Conservation (phyloP, 2,329 filamentous ascomycete genomes). For the Elsinoe fawcettii region DNA sequence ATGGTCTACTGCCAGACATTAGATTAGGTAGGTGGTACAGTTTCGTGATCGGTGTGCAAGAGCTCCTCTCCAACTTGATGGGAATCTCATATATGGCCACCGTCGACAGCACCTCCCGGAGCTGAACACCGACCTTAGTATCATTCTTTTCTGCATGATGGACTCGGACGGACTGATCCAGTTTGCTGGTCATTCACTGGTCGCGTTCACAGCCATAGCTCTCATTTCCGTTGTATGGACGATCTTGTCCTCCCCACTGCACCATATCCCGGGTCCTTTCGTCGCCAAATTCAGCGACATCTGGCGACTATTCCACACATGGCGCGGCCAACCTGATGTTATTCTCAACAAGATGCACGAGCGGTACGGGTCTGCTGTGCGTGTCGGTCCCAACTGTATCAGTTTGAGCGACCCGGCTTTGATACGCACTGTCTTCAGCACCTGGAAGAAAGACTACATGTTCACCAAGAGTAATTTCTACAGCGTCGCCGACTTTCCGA, state of each 20-base stretch:
- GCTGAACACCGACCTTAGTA: too few relatives aligned
- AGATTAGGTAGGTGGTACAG: too few relatives aligned
- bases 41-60: too few relatives aligned
- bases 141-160: background rate
- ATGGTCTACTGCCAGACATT: too few relatives aligned
- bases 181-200: background rate
- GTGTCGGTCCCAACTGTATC: constrained; percentile 17
- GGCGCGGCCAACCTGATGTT: constrained; percentile 19
- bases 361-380: constrained; percentile 14
- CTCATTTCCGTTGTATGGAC: background rate
- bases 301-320: constrained; percentile 28
- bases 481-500: constrained; percentile 7
- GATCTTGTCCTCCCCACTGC: constrained; percentile 23
- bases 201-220: background rate
- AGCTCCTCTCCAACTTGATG: too few relatives aligned
- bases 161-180: background rate
- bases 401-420: constrained; percentile 15
- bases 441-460: constrained; percentile 8
- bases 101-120: too few relatives aligned
- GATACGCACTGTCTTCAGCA: constrained; percentile 12
- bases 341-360: constrained; percentile 14
- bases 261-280: constrained; percentile 28
- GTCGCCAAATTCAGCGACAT: constrained; percentile 29
- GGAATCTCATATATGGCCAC: too few relatives aligned
- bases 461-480: constrained; percentile 8